Conservation (phyloP, 345 rosid species). For the Citrus inodora region DNA sequence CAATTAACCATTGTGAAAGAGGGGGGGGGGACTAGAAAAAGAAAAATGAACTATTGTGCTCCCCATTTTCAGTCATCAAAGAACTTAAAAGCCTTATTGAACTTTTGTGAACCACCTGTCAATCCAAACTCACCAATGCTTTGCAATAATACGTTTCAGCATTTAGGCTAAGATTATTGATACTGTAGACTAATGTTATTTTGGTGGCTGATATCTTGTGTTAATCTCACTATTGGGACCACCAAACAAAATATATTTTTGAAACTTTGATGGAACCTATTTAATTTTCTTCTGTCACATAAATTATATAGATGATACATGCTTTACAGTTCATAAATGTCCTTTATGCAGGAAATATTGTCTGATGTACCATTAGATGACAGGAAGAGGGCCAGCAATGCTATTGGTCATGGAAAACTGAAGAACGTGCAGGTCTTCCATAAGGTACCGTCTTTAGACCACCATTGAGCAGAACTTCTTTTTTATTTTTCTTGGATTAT, state of each 20-base stretch:
- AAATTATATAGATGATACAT: constrained; percentile 10
- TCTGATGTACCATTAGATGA: constrained; percentile 85
- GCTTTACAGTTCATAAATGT: neutral
- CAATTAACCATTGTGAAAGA: neutral
- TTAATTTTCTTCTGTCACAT: neutral
- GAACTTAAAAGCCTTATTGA: neutral
- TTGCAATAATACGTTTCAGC: neutral
- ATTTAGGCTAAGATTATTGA: neutral
- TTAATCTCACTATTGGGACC: neutral
- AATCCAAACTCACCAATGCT: neutral
- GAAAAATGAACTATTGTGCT: neutral
- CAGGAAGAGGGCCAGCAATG: constrained; percentile 42
- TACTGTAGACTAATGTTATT: neutral
- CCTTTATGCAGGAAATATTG: constrained; percentile 68
- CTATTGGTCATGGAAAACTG: constrained; percentile 42
- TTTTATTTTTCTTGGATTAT: neutral
- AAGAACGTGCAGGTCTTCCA: constrained; percentile 60
- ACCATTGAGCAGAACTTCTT: constrained; percentile 1
- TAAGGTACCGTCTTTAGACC: constrained; percentile 44
- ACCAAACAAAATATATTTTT: neutral
- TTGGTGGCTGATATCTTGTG: neutral
- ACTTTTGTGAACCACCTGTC: neutral
- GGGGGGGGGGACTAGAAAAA: too few species aligned
- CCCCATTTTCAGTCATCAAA: neutral
- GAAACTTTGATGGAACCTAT: neutral